Percentiles rank a stretch among this genome's conserved stretches.
Conservation (phyloP, 345 rosid species). For the Pugionium cornutum region DNA sequence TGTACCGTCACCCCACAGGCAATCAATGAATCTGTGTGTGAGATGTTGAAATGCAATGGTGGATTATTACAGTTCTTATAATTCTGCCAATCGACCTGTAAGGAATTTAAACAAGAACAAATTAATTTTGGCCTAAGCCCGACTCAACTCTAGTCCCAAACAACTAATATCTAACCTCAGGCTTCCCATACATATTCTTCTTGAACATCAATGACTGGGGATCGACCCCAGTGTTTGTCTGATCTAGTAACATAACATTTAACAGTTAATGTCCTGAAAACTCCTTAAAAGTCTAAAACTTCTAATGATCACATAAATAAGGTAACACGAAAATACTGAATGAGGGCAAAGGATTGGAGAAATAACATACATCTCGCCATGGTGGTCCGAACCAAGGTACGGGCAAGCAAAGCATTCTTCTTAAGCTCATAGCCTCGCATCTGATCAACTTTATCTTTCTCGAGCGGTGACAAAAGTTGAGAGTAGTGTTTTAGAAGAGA, state of each 20-base stretch:
- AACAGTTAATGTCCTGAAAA: slow-evolving; percentile 24
- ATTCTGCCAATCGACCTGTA: slow-evolving; percentile 67
- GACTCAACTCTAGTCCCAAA: slow-evolving; percentile 13
- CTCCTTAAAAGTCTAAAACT: not conserved
- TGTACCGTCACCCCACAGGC: slow-evolving; percentile 79
- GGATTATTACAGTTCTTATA: slow-evolving; percentile 36
- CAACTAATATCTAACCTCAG: slow-evolving; percentile 64
- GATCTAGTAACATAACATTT: slow-evolving; percentile 50
- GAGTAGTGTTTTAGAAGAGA: slow-evolving; percentile 62
- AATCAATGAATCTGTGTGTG: slow-evolving; percentile 78
- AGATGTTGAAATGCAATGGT: slow-evolving; percentile 76
- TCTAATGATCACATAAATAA: too few species aligned
- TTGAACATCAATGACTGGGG: slow-evolving; percentile 69
- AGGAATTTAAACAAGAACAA: not conserved
- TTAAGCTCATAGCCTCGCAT: slow-evolving; percentile 62
- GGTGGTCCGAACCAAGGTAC: slow-evolving; percentile 82
- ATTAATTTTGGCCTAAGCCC: not conserved
- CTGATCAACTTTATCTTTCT: slow-evolving; percentile 57
- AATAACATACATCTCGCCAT: slow-evolving; percentile 75
- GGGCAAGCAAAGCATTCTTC: slow-evolving; percentile 81
- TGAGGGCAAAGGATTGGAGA: not conserved
- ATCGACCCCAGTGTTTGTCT: slow-evolving; percentile 48
- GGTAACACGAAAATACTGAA: not conserved
- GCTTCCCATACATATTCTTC: slow-evolving; percentile 84
- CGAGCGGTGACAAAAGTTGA: slow-evolving; percentile 68